Evolutionary conservation across 2,329 filamentous ascomycete genomes (phyloP).

Genomic region (Hymenotorrendiella dingleyae): DNA sequence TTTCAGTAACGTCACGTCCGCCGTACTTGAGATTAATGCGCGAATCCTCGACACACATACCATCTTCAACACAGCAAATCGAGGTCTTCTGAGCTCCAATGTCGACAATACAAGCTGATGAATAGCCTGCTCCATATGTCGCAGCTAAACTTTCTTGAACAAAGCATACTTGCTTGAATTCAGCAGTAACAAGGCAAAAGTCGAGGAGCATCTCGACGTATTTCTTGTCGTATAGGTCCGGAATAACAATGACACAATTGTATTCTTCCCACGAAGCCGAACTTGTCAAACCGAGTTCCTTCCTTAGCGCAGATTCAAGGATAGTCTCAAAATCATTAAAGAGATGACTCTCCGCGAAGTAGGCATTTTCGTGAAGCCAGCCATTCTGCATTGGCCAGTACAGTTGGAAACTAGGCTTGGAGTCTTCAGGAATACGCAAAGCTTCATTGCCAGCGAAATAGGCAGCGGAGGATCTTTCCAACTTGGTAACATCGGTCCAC

Average conservation of each 20-base stretch:
- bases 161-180: conserved; percentile 84
- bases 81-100: conserved; percentile 97
- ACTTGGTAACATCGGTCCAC: conserved; percentile 76
- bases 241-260: conserved; percentile 94
- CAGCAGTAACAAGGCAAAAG: conserved; percentile 82
- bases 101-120: conserved; percentile 90
- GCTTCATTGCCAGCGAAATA: conserved; percentile 80
- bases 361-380: conserved; percentile 86
- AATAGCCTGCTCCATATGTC: conserved; percentile 91
- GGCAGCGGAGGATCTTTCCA: conserved; percentile 52
- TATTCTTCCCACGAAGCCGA: conserved; percentile 84
- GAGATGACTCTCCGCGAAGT: conserved; percentile 70
- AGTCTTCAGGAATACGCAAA: conserved; percentile 81
- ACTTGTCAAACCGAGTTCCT: conserved; percentile 72
- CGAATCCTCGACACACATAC: conserved; percentile 90
- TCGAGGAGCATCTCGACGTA: conserved; percentile 83
- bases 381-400: conserved; percentile 88
- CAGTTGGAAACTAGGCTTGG: conserved; percentile 81
- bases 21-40: conserved; percentile 93
- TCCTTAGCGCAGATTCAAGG: conserved; percentile 77
- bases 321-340: conserved; percentile 84
- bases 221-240: conserved; percentile 90
- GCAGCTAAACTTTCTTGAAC: conserved; percentile 95
- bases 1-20: conserved; percentile 86
- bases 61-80: conserved; percentile 93